Percentiles rank a stretch among this genome's conserved stretches.
phyloP scores from a whole-genome alignment of 768 basidiomycete species.

The Hemileccinum impolitum region DNA sequence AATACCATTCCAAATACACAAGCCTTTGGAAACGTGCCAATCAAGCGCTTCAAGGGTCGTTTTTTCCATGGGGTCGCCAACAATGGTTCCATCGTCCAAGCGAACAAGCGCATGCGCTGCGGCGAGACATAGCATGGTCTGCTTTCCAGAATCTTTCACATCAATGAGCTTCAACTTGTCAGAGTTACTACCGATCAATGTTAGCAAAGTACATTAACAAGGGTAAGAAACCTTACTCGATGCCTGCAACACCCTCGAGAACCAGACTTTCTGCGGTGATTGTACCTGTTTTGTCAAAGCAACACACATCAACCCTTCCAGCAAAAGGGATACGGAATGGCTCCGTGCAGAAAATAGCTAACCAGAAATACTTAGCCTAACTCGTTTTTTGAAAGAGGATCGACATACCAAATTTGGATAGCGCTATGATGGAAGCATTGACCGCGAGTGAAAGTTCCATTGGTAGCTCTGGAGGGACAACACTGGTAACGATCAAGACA shows the following conservation, averaged over 20 bases:
- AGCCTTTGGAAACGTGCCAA: slow-evolving; percentile 78
- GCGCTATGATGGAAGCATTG: slow-evolving; percentile 88
- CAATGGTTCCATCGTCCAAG: slow-evolving; percentile 89
- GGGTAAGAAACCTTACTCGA: slow-evolving; percentile 60
- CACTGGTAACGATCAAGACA: slow-evolving; percentile 93
- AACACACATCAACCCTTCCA: slow-evolving; percentile 95
- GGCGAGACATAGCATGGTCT: slow-evolving; percentile 86
- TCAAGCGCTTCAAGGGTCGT: slow-evolving; percentile 88
- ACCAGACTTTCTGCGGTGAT: slow-evolving; percentile 96
- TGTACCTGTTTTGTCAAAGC: slow-evolving; percentile 99
- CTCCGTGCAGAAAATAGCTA: slow-evolving; percentile 98
- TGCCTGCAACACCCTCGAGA: slow-evolving; percentile 88
- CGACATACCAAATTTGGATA: slow-evolving; percentile 83
- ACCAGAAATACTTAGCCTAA: slow-evolving; percentile 2
- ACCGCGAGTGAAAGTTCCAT: slow-evolving; percentile 98
- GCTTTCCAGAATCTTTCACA: slow-evolving; percentile 69
- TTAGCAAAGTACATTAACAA: neutral
- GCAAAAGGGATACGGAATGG: slow-evolving; percentile 97
- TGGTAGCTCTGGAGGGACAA: slow-evolving; percentile 95
- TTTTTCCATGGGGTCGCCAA: slow-evolving; percentile 99
- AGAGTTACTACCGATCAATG: slow-evolving; percentile 39
- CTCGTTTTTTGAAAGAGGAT: neutral
- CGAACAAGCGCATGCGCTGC: slow-evolving; percentile 93
- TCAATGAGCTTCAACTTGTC: slow-evolving; percentile 69
- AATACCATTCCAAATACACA: slow-evolving; percentile 4